Evolutionary conservation across 192 early-diverging fungal genomes (phyloP), one percentile per base, ranked within the genome.

Genomic region (Backusella circina): DNA sequence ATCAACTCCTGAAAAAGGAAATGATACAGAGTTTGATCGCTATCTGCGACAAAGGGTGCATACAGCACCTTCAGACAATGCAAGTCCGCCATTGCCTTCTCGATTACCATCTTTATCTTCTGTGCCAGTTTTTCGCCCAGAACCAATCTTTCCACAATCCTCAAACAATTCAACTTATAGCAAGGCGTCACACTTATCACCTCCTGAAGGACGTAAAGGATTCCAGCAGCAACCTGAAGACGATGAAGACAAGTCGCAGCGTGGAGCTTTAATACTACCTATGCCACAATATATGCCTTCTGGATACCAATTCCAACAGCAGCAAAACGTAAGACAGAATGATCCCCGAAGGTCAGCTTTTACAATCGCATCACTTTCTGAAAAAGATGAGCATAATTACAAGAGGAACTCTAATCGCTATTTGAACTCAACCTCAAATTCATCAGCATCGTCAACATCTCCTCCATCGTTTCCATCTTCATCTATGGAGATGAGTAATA

Each of bases 11-110:
- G 39, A 33, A 30, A 47, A 72, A 57, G 26, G 50, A 31, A 70
- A 54, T 39, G 76, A 77, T 38, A 51, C 70, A 21, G 76, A 77
- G 10, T 77, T 65, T 32, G 67, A 76, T 70, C 68, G 70, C 8
- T 77, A 77, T 39, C 37, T 71, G 31, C 70, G 69, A 38, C 68
- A 68, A 61, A 77, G 35, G 8, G 67, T 68, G 10, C 67, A 68
- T 65, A 37, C 68, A 68, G 12, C 31, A 36, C 21, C 70, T 31
- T 47, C 67, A 31, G 30, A 51, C 2, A 33, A 28, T 30, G 37
- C 69, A 44, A 37, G 37, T 12, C 35, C 76, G 21, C 65, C 76
- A 38, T 67, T 41, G 33, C 64, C 76, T 13, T 30, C 71, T 50
- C 33, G 37, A 21, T 21, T 57, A 12, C 54, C 54, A 21, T 32